Evolutionary conservation across 2,329 filamentous ascomycete genomes (phyloP).

Genomic region (Aotearoamyces nothofagi): DNA sequence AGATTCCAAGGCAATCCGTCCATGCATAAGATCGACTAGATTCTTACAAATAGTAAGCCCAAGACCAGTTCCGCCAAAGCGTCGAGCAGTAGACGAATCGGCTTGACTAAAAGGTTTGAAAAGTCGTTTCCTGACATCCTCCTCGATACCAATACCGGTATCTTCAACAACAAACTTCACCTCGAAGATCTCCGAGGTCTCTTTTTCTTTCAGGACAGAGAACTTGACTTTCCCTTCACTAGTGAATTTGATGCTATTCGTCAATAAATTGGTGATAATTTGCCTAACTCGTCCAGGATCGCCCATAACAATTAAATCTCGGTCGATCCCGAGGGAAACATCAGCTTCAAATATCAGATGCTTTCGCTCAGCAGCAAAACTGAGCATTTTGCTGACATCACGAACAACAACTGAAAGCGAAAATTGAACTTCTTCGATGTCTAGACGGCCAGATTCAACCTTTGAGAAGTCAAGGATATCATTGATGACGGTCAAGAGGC

Average conservation of each 20-base stretch:
- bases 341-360: slow-evolving; percentile 57
- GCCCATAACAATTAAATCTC: slow-evolving; percentile 66
- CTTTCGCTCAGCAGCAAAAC: slow-evolving; percentile 70
- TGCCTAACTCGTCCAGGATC: slow-evolving; percentile 75
- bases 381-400: slow-evolving; percentile 77
- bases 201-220: slow-evolving; percentile 44
- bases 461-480: slow-evolving; percentile 57
- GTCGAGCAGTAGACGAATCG: slow-evolving; percentile 62
- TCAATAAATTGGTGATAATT: slow-evolving; percentile 67
- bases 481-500: slow-evolving; percentile 75
- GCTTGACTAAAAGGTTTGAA: slow-evolving; percentile 76
- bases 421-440: slow-evolving; percentile 69
- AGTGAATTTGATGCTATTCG: slow-evolving; percentile 65
- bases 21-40: slow-evolving; percentile 64
- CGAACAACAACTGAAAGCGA: slow-evolving; percentile 56
- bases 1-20: slow-evolving; percentile 56
- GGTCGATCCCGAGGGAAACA: slow-evolving; percentile 40
- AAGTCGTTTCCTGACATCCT: slow-evolving; percentile 55
- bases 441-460: slow-evolving; percentile 51
- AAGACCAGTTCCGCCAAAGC: slow-evolving; percentile 67
- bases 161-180: slow-evolving; percentile 63
- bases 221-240: slow-evolving; percentile 53
- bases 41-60: slow-evolving; percentile 74
- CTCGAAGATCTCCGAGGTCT: slow-evolving; percentile 47
- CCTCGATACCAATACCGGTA: slow-evolving; percentile 69